Evolutionary conservation across 148 eudicot species (phyloP), one percentile per base, ranked within the genome.

Genomic region (Simmondsia chinensis): DNA sequence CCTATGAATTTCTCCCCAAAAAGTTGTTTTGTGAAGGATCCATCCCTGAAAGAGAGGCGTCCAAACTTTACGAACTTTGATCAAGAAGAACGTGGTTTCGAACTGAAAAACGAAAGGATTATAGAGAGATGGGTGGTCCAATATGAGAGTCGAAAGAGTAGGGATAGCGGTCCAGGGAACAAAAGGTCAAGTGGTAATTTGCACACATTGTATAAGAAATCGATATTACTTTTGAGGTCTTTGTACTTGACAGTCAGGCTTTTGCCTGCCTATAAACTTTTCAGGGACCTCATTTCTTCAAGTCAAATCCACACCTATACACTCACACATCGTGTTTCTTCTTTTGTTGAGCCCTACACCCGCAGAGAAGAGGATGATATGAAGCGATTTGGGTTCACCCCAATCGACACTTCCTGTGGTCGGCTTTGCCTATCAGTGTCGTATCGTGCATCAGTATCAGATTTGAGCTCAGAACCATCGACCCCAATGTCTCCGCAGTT

Each of bases 81-180:
- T 43, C 63, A 40, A 36, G 88, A 79, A 18, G 79, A 74, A 3
- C 64, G 49, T 43, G 70, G 72, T 22, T 21, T 33, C 19, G 79
- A 51, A 47, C 49, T 25, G 6, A 70, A 54, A 56, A 74, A 37
- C 21, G 82, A 80, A 38, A 83, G 73, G 70, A 59, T 83, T 56
- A 73, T 88, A 52, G 97, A 88, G 68, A 83, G 97, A 68, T 88
- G 97, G 97, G 71, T 88, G 43, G 73, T 88, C 60, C 89, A 74
- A 26, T 88, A 83, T 43, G 94, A 88, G 66, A 64, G 56, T 50
- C 67, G 56, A 41, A 77, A 69, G 72, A 57, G 56, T 52, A 71
- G 54, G 65, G 71, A 44, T 50, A 35, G 65, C 44, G 51, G 60
- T 43, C 39, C 71, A 4, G 62, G 68, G 41, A 66, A 57, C 51